These are phyloP conservation scores for Aspergillus haitiensis DNA, from an alignment of 495 filamentous ascomycete genomes.

Conservation along the genomic window DNA sequence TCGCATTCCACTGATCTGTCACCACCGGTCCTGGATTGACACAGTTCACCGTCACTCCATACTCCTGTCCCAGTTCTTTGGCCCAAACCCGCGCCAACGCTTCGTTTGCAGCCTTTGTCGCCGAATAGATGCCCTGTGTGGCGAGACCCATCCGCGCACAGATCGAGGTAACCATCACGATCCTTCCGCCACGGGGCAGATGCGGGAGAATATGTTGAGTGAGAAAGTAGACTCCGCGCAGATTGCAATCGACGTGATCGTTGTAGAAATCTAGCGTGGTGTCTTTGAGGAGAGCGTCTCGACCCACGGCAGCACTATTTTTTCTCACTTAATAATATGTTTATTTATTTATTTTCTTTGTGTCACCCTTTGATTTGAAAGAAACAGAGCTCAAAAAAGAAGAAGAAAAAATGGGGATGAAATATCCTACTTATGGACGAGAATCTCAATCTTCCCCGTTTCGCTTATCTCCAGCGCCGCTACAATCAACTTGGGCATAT, in stretches of 20 bases:
- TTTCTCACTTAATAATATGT: slow-evolving; percentile 12
- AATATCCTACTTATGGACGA: slow-evolving; percentile 70
- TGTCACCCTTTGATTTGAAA: no score
- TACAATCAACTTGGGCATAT: slow-evolving; percentile 44
- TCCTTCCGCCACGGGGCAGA: slow-evolving; percentile 1
- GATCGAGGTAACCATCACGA: slow-evolving; percentile 12
- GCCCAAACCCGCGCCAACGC: slow-evolving; percentile 28
- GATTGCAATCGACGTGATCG: slow-evolving; percentile 23
- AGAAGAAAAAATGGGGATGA: not conserved
- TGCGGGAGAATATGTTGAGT: slow-evolving; percentile 24
- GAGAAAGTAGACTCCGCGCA: slow-evolving; percentile 26
- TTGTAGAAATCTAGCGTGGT: slow-evolving; percentile 31
- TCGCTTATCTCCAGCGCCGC: slow-evolving; percentile 40
- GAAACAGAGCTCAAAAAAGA: not conserved
- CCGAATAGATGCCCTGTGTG: slow-evolving; percentile 15
- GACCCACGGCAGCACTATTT: slow-evolving; percentile 40
- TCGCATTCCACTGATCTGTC: slow-evolving; percentile 14
- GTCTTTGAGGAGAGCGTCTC: slow-evolving; percentile 51
- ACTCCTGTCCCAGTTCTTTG: slow-evolving; percentile 26
- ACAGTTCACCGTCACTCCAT: slow-evolving; percentile 28
- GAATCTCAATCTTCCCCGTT: slow-evolving; percentile 61
- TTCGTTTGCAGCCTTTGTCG: slow-evolving; percentile 26
- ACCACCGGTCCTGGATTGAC: slow-evolving; percentile 30
- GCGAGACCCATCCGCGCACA: slow-evolving; percentile 16
- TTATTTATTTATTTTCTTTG: no score